Evolutionary conservation across 441 rosid species (phyloP).

Genomic region (Viola pubescens): DNA sequence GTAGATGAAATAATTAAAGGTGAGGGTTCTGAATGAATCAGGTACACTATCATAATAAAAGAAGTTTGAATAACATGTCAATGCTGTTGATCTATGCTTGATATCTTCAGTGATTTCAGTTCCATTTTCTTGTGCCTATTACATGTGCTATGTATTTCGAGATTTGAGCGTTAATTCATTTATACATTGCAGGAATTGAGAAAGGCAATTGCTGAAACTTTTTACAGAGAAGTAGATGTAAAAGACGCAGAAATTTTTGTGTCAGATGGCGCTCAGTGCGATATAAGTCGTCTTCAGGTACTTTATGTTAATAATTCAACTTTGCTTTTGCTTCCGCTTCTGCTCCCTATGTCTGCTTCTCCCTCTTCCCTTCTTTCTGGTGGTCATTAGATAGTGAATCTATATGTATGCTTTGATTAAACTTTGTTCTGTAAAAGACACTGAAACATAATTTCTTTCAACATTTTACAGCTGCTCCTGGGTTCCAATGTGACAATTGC

Average conservation of each 20-base stretch:
- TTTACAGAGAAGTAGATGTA: constrained; percentile 42
- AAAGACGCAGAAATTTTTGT: constrained; percentile 60
- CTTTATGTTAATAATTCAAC: constrained; percentile 33
- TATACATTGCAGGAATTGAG: constrained; percentile 37
- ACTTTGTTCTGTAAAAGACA: neutral
- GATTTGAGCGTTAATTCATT: neutral
- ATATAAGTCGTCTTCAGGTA: constrained; percentile 80
- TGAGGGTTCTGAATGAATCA: too few relatives aligned
- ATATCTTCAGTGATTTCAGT: too few relatives aligned
- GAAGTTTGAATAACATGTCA: too few relatives aligned
- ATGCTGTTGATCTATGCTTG: too few relatives aligned
- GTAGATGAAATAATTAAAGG: too few relatives aligned
- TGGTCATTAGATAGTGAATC: neutral
- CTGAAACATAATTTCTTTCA: neutral
- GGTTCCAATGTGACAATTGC: constrained; percentile 32
- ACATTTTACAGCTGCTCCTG: constrained; percentile 29
- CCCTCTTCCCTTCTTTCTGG: neutral
- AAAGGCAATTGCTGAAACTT: constrained; percentile 49
- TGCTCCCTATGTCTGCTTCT: neutral
- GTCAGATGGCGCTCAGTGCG: constrained; percentile 87
- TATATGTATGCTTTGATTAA: neutral
- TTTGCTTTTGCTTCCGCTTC: neutral
- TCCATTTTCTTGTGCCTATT: too few relatives aligned
- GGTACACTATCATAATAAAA: too few relatives aligned
- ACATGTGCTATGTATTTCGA: too few relatives aligned